These are phyloP conservation scores for Plasmodium berghei DNA, from an alignment of 169 alveolate genomes.

Conservation along the genomic window DNA sequence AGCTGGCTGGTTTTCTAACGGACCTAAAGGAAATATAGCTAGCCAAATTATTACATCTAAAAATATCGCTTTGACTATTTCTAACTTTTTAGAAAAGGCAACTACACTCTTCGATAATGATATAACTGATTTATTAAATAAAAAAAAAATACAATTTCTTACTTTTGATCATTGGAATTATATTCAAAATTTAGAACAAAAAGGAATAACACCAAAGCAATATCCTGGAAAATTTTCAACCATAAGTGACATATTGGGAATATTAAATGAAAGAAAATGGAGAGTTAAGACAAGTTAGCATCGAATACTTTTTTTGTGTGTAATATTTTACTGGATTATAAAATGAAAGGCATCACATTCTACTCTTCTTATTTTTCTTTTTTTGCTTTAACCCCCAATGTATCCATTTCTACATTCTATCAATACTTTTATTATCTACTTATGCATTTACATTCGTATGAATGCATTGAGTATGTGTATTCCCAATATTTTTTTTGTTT, in stretches of 20 bases:
- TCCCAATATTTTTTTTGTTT: too few species aligned
- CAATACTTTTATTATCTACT: too few species aligned
- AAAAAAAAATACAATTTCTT: conserved; percentile 27
- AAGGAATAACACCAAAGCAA: conserved; percentile 10
- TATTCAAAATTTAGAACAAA: conserved; percentile 26
- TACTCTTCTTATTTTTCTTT: too few species aligned
- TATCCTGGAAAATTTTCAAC: conserved; percentile 27
- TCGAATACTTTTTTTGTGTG: background rate
- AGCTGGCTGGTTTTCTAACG: conserved; percentile 68
- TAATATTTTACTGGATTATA: too few species aligned
- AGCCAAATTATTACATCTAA: conserved; percentile 41
- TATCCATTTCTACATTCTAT: too few species aligned
- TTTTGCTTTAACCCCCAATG: too few species aligned
- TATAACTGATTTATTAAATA: conserved; percentile 25
- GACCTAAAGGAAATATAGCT: conserved; percentile 73
- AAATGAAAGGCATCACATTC: too few species aligned
- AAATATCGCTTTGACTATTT: conserved; percentile 10
- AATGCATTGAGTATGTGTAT: too few species aligned
- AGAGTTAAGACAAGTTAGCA: background rate
- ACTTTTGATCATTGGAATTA: conserved; percentile 55
- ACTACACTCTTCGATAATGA: conserved; percentile 40
- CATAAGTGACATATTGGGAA: conserved; percentile 12
- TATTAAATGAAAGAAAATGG: conserved; percentile 14
- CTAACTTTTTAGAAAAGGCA: conserved; percentile 43
- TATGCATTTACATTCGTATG: too few species aligned